These are phyloP conservation scores for Russula virescens DNA, from an alignment of 768 basidiomycete species.

Conservation along the genomic window DNA sequence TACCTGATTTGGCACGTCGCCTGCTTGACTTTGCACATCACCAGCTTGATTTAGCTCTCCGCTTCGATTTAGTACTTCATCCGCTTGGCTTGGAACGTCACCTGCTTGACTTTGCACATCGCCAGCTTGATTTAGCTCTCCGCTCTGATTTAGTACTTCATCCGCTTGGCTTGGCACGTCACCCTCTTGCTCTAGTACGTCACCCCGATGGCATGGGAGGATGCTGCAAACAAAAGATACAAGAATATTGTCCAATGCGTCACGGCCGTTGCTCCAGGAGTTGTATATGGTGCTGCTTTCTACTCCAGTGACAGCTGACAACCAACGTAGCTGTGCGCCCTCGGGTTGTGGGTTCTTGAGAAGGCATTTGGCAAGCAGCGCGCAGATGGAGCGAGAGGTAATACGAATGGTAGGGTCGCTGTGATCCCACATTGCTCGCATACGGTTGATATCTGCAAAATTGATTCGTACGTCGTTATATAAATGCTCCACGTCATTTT, in stretches of 20 bases:
- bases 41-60: no score
- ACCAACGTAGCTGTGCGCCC: not conserved
- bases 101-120: no score
- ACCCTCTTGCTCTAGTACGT: no score
- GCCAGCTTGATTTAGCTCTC: no score
- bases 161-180: no score
- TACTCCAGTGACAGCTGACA: not conserved
- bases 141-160: no score
- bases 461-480: not conserved
- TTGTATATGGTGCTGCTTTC: not conserved
- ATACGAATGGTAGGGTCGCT: not conserved
- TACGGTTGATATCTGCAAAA: not conserved
- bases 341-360: not conserved
- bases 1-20: no score
- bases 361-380: not conserved
- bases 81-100: no score
- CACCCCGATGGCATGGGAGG: no score
- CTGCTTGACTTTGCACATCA: no score
- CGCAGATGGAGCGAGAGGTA: not conserved
- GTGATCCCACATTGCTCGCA: not conserved
- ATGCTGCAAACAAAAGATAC: not conserved
- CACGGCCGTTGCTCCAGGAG: no score
- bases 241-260: not conserved
- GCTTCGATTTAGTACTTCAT: no score
- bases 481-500: not conserved